Base-by-base conservation (phyloP, 1,284 basidiomycete genomes). In the Exobasidium rhododendri region DNA sequence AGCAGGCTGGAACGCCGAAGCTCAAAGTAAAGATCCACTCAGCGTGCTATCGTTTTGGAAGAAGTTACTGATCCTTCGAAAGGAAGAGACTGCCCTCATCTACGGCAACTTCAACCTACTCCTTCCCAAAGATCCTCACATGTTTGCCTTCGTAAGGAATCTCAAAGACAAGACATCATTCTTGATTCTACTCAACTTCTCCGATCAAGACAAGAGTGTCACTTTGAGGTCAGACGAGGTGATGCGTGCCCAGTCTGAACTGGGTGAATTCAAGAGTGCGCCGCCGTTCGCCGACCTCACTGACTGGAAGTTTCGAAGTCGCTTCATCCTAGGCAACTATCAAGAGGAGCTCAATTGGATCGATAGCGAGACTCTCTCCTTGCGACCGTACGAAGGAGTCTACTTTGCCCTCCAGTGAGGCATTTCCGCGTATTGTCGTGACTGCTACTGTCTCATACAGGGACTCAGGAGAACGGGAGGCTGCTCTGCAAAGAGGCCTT, bases 21-120 rank as follows among this genome's bases (percentile, higher is more conserved):
- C 75, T 3, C 85, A 89, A 75, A 56, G 83, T 7, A 65, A 75
- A 0, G 84, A 88, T 56, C 65, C 80, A 0, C 61, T 80, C 11
- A 87, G 85, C 66, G 85, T 88, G 2, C 82, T 83, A 51, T 70
- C 80, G 2, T 90, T 89, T 71, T 90, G 85, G 83, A 85, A 85
- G 69, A 69, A 75, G 7, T 83, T 86, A 4, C 72, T 89, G 26
- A 66, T 63, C 11, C 64, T 85, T 1, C 82, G 88, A 20, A 88
- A 87, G 68, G 75, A 81, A 20, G 71, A 86, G 63, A 22, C 14
- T 44, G 14, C 22, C 14, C 14, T 44, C 14, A 22, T 44, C 43
- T n/a, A 22, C 14, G 43, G 43, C 43, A 44, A 44, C 43, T 44
- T 44, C 43, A 14, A n/a, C 14, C 14, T 44, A 14, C 14, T 44